Evolutionary conservation across 1,139 yeast genomes (phyloP).

Genomic region (Zhuliangozyma blackwelliae): DNA sequence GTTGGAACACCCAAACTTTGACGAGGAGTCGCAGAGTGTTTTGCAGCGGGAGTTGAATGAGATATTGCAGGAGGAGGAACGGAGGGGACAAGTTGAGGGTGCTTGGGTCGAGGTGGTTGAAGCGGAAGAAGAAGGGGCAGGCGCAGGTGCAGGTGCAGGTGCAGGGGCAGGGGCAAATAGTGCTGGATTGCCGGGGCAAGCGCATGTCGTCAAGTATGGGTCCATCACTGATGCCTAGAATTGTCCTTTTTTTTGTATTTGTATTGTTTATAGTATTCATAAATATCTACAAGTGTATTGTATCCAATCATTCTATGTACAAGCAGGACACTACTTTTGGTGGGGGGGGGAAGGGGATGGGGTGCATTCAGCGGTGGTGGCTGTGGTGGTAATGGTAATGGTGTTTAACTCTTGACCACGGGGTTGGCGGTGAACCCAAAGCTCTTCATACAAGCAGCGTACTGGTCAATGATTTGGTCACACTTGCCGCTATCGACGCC

Average conservation of each 20-base stretch:
- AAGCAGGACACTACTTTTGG: too few species aligned
- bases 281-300: too few species aligned
- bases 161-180: neutral
- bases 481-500: slow-evolving; percentile 88
- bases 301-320: too few species aligned
- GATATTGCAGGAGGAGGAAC: slow-evolving; percentile 6
- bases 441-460: slow-evolving; percentile 88
- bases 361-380: too few species aligned
- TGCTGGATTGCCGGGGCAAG: too few species aligned
- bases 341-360: too few species aligned
- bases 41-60: slow-evolving; percentile 11
- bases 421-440: slow-evolving; percentile 57
- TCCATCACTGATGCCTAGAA: too few species aligned
- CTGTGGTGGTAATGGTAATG: too few species aligned
- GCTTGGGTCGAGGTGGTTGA: neutral
- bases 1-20: slow-evolving; percentile 11
- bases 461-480: slow-evolving; percentile 60
- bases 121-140: slow-evolving; percentile 5
- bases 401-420: slow-evolving; percentile 12
- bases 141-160: too few species aligned
- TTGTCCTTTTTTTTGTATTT: too few species aligned
- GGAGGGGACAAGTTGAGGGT: neutral
- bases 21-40: slow-evolving; percentile 14
- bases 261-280: too few species aligned
- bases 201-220: too few species aligned